Evolutionary conservation across 192 early-diverging fungal genomes (phyloP), one percentile per base, ranked within the genome.

Genomic region (Oehlia diaphana): DNA sequence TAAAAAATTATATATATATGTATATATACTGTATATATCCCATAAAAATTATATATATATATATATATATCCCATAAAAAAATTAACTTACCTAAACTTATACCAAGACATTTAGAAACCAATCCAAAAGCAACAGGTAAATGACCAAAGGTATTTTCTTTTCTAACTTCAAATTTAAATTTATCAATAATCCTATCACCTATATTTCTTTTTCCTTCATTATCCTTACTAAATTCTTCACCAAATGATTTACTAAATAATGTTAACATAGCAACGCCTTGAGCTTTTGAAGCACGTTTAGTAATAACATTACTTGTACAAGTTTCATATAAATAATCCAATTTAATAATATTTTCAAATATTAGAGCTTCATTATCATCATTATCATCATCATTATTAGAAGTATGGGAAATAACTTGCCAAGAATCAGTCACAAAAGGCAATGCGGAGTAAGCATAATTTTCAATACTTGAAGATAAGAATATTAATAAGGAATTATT

Each of bases 61-160:
- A 37, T 37, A 3, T 37, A n/a, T 53, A 72, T 13, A 65, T 26
- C 26, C 44, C 31, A 63, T 4, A 50, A 28, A 79, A n/a, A 13
- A 44, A 58, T 49, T n/a, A 19, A 75, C 75, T 68, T 39, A 78
- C 76, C 76, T 50, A 78, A 68, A 69, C 44, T 68, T 14, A 93
- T 77, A 33, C 83, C 83, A 2, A 94, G 85, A 64, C 77, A 82
- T 16, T 69, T 81, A 80, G 92, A 92, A 8, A 93, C 85, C 39
- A 96, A 81, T 1, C 91, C 93, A 90, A 96, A 98, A 26, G 88
- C 89, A 26, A 95, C 87, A 2, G 94, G 89, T 81, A 94, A 92
- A 82, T 98, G 96, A 7, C 93, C 95, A 14, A 83, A 85, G 12
- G 83, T 76, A 67, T 84, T 83, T 58, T 70, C 83, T 13, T 66